Percentiles rank a stretch among this genome's conserved stretches.
phyloP scores from a whole-genome alignment of 192 early-diverging fungal genomes.

The Coemansia nantahalensis region DNA sequence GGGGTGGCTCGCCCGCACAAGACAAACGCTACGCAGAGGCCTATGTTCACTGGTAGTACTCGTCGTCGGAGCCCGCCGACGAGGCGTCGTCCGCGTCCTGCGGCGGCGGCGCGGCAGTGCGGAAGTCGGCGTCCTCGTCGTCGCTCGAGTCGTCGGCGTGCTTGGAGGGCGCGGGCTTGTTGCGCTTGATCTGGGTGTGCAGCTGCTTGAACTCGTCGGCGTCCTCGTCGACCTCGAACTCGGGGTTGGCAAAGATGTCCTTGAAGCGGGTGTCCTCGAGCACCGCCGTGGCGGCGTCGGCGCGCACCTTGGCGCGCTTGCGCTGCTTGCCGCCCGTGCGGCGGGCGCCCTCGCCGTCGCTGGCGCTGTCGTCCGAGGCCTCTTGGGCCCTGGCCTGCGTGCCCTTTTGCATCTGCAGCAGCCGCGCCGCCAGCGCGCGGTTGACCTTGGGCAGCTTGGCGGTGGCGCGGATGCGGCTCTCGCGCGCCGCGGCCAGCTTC shows the following conservation, averaged over 20 bases:
- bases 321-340: constrained; percentile 46
- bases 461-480: constrained; percentile 82
- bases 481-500: constrained; percentile 79
- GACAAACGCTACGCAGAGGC: not conserved
- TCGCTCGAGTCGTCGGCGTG: constrained; percentile 36
- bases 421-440: constrained; percentile 73
- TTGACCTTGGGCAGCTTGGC: constrained; percentile 94
- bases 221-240: constrained; percentile 86
- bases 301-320: constrained; percentile 44
- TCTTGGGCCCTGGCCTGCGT: constrained; percentile 21
- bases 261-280: constrained; percentile 85
- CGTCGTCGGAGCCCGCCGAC: constrained; percentile 14
- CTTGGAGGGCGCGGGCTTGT: not conserved
- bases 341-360: constrained; percentile 10
- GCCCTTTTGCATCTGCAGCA: constrained; percentile 53
- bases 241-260: constrained; percentile 84
- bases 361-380: not conserved
- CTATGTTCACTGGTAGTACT: constrained; percentile 10
- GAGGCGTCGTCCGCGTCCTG: constrained; percentile 1
- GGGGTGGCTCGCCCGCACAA: too few relatives aligned
- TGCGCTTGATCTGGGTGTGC: constrained; percentile 24
- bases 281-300: constrained; percentile 55
- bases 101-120: constrained; percentile 1
- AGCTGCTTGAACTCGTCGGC: constrained; percentile 73
- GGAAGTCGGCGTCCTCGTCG: constrained; percentile 37